These are phyloP conservation scores for Coemansia sp. DNA, from an alignment of 192 early-diverging fungal genomes.

Conservation along the genomic window DNA sequence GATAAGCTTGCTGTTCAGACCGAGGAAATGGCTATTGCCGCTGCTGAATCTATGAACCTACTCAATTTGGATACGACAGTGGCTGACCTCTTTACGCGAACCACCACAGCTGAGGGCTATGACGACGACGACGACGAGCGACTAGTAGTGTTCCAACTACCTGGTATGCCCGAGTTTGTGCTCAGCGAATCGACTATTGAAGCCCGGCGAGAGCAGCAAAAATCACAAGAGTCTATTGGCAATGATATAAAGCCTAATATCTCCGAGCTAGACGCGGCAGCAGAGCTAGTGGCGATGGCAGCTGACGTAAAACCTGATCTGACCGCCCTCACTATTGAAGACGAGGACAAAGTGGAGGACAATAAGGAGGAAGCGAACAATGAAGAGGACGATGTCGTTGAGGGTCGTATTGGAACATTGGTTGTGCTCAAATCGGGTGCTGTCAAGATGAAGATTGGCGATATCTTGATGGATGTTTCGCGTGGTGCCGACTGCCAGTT, in stretches of 20 bases:
- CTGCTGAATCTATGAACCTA: slow-evolving; percentile 21
- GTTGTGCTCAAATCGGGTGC: slow-evolving; percentile 46
- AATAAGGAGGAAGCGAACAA: slow-evolving; percentile 14
- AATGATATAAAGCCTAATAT: slow-evolving; percentile 32
- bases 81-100: slow-evolving; percentile 12
- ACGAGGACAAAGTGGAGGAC: slow-evolving; percentile 13
- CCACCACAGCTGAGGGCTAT: not conserved
- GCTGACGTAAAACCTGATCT: slow-evolving; percentile 41
- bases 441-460: slow-evolving; percentile 39
- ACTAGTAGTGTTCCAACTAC: slow-evolving; percentile 41
- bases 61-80: slow-evolving; percentile 22
- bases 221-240: not conserved
- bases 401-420: slow-evolving; percentile 48
- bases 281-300: slow-evolving; percentile 7
- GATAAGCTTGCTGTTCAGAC: slow-evolving; percentile 44
- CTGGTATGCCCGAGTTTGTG: slow-evolving; percentile 35
- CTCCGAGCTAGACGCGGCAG: slow-evolving; percentile 27
- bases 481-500: slow-evolving; percentile 47
- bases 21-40: slow-evolving; percentile 42
- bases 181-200: slow-evolving; percentile 32
- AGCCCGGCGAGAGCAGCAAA: slow-evolving; percentile 13
- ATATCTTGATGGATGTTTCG: slow-evolving; percentile 46
- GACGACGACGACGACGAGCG: slow-evolving; percentile 16
- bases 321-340: slow-evolving; percentile 2
- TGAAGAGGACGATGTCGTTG: slow-evolving; percentile 9